Evolutionary conservation across 495 filamentous ascomycete genomes (phyloP), one percentile per base, ranked within the genome.

Genomic region (Trichodelitschia bisporula): DNA sequence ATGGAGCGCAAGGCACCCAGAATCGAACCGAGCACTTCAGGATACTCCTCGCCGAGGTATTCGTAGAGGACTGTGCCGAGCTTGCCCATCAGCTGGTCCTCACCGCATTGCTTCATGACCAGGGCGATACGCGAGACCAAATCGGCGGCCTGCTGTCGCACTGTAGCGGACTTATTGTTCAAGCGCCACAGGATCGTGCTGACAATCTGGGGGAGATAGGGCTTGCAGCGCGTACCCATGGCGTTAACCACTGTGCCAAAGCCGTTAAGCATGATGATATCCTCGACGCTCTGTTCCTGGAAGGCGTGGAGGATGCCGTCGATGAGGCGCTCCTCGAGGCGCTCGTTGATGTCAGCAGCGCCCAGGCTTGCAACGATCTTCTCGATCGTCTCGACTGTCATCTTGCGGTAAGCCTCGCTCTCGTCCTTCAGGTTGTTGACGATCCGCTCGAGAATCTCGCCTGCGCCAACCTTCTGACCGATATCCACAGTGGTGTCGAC

Each of bases 181-280:
- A 99, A 54, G 13, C 89, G 63, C 79, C 80, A 92, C n/a, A 95
- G 66, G 43, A 99, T 89, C 14, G 84, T 92, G 46, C 68, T 77
- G 49, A 89, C 80, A 35, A 95, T 92, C 53, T 95, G 89, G 0
- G 84, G 83, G 0, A 95, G 64, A 45, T 95, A 99, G 4, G 82
- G 75, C 58, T 93, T 95, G 63, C 79, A 89, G 35, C 89, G 72
- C 11, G 72, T 79, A 30, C 84, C 78, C 3, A 99, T 64, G 9
- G 89, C 82, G 50, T 95, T 95, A 17, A 99, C 80, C 18, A 92
- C 83, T 3, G 89, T 93, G 28, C 86, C 89, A 41, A 99, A 95
- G n/a, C 89, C 89, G 49, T 99, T 95, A 32, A 99, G 59, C 58
- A 99, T 82, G 30, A 93, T 66, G 26, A 90, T 66, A 43, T 99